These are phyloP conservation scores for Xenosphaeropsis pyriputrescens DNA, from an alignment of 2,329 filamentous ascomycete genomes.

Conservation along the genomic window DNA sequence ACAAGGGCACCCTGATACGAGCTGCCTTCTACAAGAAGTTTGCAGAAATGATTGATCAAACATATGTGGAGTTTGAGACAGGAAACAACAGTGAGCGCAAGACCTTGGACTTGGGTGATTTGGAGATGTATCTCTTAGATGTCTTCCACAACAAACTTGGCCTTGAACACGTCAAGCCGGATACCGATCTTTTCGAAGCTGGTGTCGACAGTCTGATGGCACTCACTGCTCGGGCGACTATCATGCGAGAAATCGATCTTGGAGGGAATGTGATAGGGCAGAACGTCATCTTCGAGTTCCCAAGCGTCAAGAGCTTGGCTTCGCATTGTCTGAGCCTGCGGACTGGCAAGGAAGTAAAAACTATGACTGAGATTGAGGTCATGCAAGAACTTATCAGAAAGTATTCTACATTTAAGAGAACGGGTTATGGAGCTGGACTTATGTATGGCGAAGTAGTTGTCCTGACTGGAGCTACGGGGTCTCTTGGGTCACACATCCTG, in stretches of 20 bases:
- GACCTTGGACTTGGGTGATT: slow-evolving; percentile 5
- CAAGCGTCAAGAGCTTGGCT: slow-evolving; percentile 11
- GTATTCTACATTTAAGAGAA: slow-evolving; percentile 19
- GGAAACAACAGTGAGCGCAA: slow-evolving; percentile 8
- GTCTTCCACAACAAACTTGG: slow-evolving; percentile 12
- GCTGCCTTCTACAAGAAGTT: slow-evolving; percentile 30
- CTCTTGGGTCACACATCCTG: slow-evolving; percentile 45
- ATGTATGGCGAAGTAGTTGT: slow-evolving; percentile 11
- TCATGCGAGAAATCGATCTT: slow-evolving; percentile 11
- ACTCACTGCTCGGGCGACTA: slow-evolving; percentile 9
- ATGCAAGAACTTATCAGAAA: slow-evolving; percentile 22
- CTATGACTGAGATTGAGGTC: slow-evolving; percentile 13
- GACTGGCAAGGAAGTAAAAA: slow-evolving; percentile 3
- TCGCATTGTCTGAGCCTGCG: slow-evolving; percentile 5
- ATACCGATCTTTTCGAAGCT: slow-evolving; percentile 14
- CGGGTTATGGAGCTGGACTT: background rate
- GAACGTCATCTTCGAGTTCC: slow-evolving; percentile 19
- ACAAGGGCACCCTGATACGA: slow-evolving; percentile 37
- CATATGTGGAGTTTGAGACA: slow-evolving; percentile 19
- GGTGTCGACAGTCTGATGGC: slow-evolving; percentile 26
- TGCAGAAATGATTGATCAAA: slow-evolving; percentile 23
- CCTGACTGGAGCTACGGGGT: slow-evolving; percentile 51
- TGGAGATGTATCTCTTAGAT: slow-evolving; percentile 7
- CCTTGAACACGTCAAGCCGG: slow-evolving; percentile 1
- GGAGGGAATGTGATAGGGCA: slow-evolving; percentile 8